phyloP scores from a whole-genome alignment of 192 early-diverging fungal genomes.

The Rhizoclosmatium globosum region DNA sequence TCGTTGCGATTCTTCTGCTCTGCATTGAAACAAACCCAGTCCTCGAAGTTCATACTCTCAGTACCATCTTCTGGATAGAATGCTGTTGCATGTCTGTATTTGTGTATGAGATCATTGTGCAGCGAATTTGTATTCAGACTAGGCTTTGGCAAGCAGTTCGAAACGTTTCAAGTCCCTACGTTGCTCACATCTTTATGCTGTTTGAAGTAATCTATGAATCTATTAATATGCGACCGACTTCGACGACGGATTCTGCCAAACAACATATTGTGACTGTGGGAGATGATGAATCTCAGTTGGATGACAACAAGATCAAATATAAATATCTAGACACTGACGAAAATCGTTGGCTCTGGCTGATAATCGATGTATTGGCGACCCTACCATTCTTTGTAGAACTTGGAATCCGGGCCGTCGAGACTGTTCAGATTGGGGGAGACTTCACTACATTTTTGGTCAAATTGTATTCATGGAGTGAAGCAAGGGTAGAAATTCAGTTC shows the following conservation, averaged over 20 bases:
- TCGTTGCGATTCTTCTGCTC: conserved; percentile 1
- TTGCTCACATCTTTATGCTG: not conserved
- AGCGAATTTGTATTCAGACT: not conserved
- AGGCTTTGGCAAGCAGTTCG: not conserved
- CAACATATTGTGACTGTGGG: not conserved
- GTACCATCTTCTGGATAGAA: conserved; percentile 9
- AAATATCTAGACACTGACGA: not conserved
- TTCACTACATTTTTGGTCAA: not conserved
- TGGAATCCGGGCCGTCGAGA: not conserved
- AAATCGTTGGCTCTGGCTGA: not conserved
- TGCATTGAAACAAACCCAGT: conserved; percentile 16
- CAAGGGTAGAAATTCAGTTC: not conserved
- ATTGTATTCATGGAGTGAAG: conserved; percentile 14
- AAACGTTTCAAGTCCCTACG: not conserved
- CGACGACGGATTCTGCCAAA: too few species aligned
- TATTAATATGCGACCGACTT: not conserved
- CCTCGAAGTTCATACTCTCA: not conserved
- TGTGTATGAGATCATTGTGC: conserved; percentile 4
- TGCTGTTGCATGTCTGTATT: conserved; percentile 14
- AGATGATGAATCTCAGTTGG: not conserved
- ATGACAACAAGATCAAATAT: not conserved
- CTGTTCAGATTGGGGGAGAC: not conserved
- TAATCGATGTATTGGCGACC: conserved; percentile 1
- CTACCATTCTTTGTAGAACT: not conserved
- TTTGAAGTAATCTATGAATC: not conserved